A percentile compares a stretch with the other conserved stretches of the same genome.
Conservation (phyloP, 108 stramenopile species). For the Cyclotella sp. region DNA sequence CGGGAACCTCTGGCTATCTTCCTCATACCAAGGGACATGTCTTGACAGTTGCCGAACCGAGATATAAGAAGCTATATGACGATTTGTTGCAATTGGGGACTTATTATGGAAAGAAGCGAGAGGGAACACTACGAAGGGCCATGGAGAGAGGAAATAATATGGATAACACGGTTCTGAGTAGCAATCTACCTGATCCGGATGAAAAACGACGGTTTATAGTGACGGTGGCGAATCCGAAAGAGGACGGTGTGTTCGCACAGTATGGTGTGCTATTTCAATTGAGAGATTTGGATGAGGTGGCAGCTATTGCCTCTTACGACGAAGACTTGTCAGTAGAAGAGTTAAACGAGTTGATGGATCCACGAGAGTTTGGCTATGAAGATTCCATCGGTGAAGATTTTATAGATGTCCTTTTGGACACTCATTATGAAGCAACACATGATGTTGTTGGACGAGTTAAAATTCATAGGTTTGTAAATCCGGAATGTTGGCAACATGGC, state of each 20-base stretch:
- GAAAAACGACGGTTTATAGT: conserved; percentile 46
- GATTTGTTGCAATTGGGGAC: conserved; percentile 36
- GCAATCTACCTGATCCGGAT: conserved; percentile 33
- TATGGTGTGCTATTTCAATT: conserved; percentile 45
- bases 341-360: conserved; percentile 27
- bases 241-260: conserved; percentile 47
- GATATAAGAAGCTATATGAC: conserved; percentile 41
- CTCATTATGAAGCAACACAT: conserved; percentile 53
- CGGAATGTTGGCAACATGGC: conserved; percentile 38
- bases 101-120: conserved; percentile 30
- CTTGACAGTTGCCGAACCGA: conserved; percentile 38
- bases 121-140: conserved; percentile 31
- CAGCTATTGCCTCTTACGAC: conserved; percentile 28
- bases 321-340: conserved; percentile 31
- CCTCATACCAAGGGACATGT: conserved; percentile 42
- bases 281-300: conserved; percentile 43
- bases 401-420: conserved; percentile 35
- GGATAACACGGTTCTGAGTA: neutral
- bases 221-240: conserved; percentile 28
- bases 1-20: conserved; percentile 30
- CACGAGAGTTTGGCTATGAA: conserved; percentile 10
- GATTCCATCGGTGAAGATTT: conserved; percentile 25
- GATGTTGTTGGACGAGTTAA: conserved; percentile 47
- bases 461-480: conserved; percentile 47
- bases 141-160: conserved; percentile 4